These are phyloP conservation scores for Fusarium abutilonis DNA, from an alignment of 2,329 filamentous ascomycete genomes.

Conservation along the genomic window DNA sequence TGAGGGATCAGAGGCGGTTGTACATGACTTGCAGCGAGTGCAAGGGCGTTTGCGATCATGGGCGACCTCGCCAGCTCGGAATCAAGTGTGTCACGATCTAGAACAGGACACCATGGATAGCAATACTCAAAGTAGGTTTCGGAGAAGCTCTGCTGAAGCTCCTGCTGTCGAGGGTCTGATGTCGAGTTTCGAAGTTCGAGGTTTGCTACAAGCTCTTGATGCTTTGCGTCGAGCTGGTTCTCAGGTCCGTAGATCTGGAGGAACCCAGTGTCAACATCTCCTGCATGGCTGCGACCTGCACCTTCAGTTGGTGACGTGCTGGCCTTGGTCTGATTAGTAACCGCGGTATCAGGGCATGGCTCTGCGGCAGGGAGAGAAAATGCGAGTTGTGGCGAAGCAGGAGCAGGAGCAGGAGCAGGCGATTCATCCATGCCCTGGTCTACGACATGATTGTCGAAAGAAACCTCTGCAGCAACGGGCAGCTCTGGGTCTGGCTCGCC, in stretches of 20 bases:
- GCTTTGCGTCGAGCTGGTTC: conserved; percentile 46
- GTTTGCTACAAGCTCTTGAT: conserved; percentile 45
- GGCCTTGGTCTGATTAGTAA: conserved; percentile 21
- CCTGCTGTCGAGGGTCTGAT: conserved; percentile 32
- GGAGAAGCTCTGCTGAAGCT: conserved; percentile 53
- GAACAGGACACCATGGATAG: conserved; percentile 55
- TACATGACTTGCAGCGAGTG: conserved; percentile 54
- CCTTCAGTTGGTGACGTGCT: conserved; percentile 36
- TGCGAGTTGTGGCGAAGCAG: conserved; percentile 3
- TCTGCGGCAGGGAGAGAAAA: not conserved
- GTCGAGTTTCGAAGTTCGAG: conserved; percentile 38
- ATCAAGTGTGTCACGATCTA: conserved; percentile 48
- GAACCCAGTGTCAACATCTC: conserved; percentile 50
- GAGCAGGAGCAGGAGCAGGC: not conserved
- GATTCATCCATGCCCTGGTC: conserved; percentile 1
- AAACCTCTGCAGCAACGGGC: not conserved
- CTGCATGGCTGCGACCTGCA: conserved; percentile 41
- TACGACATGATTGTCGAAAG: conserved; percentile 1
- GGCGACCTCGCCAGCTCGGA: conserved; percentile 49
- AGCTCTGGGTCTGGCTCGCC: not conserved
- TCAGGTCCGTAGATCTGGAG: conserved; percentile 50
- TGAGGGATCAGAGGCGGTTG: conserved; percentile 54
- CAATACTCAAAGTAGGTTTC: conserved; percentile 57
- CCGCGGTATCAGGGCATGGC: not conserved
- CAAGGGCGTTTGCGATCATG: conserved; percentile 52